phyloP scores from a whole-genome alignment of 169 alveolate species.

The Eimeria necatrix region DNA sequence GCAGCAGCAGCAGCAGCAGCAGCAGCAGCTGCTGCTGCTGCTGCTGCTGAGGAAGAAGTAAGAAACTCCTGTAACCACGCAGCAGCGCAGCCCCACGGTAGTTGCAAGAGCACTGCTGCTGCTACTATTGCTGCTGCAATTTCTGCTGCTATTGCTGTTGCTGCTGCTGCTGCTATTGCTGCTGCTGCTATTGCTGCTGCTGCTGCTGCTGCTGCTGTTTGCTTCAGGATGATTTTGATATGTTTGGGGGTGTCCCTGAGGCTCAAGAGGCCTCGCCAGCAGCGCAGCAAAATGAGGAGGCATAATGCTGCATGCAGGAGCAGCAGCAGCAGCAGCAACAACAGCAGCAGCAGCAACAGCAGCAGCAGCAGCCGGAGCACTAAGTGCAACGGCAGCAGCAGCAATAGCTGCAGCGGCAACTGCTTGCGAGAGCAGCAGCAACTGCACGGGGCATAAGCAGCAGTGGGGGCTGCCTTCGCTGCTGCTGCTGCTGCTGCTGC shows the following conservation, averaged over 20 bases:
- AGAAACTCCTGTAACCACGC: no score
- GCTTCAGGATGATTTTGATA: slow-evolving; percentile 58
- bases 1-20: slow-evolving; percentile 49
- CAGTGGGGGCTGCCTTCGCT: background rate
- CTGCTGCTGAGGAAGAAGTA: slow-evolving; percentile 41
- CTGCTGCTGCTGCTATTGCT: no score
- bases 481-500: slow-evolving; percentile 34
- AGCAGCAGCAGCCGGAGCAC: background rate
- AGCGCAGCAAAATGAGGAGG: background rate
- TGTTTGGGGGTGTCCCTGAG: slow-evolving; percentile 1
- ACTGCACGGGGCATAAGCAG: background rate
- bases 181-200: background rate
- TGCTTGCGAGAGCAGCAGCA: background rate
- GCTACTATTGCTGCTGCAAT: background rate
- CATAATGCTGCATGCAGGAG: background rate
- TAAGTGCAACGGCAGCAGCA: background rate
- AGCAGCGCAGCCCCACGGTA: no score
- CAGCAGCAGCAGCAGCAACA: background rate
- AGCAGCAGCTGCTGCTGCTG: slow-evolving; percentile 74
- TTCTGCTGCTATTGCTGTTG: background rate
- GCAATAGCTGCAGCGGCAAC: background rate
- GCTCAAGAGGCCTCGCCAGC: no score
- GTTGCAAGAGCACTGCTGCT: no score
- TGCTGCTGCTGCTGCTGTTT: no score
- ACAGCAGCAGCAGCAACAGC: background rate